phyloP scores from a whole-genome alignment of 2,329 filamentous ascomycete genomes.

The Epichloe sylvatica region DNA sequence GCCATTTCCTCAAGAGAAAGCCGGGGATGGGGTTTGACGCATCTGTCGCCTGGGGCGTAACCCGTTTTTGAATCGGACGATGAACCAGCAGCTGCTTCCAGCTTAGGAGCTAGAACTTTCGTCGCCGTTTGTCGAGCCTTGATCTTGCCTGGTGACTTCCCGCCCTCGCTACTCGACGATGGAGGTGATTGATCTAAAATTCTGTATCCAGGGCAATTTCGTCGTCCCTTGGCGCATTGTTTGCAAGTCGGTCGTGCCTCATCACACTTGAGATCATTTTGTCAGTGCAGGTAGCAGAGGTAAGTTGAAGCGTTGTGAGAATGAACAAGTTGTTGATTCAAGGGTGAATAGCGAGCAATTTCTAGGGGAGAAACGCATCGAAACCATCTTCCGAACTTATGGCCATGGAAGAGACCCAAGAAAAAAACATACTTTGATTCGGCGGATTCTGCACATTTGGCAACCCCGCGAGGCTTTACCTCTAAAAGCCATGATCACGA shows the following conservation, averaged over 20 bases:
- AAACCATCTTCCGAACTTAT: background rate
- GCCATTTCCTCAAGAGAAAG: slow-evolving; percentile 39
- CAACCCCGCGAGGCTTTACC: slow-evolving; percentile 53
- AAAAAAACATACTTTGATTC: slow-evolving; percentile 47
- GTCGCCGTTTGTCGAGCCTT: slow-evolving; percentile 39
- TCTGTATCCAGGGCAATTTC: slow-evolving; percentile 51
- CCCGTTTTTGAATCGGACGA: slow-evolving; percentile 15
- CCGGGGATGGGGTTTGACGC: slow-evolving; percentile 19
- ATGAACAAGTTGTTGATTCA: too few species aligned
- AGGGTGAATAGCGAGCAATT: too few species aligned
- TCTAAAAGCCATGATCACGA: slow-evolving; percentile 42
- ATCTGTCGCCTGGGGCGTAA: slow-evolving; percentile 5
- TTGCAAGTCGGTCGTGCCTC: slow-evolving; percentile 50
- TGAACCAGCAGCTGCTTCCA: slow-evolving; percentile 23
- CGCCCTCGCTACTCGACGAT: background rate
- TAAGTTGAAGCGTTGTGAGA: too few species aligned
- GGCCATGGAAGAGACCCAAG: too few species aligned
- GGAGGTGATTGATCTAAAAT: slow-evolving; percentile 48
- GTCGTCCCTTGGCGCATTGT: slow-evolving; percentile 47
- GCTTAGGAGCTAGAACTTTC: slow-evolving; percentile 43
- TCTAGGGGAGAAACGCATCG: too few species aligned
- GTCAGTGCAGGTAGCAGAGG: too few species aligned
- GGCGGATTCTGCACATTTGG: slow-evolving; percentile 56
- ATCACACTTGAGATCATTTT: slow-evolving; percentile 40
- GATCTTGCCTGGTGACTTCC: slow-evolving; percentile 45